phyloP scores from a whole-genome alignment of 2,329 filamentous ascomycete species.

The Dactylellina cionopaga region DNA sequence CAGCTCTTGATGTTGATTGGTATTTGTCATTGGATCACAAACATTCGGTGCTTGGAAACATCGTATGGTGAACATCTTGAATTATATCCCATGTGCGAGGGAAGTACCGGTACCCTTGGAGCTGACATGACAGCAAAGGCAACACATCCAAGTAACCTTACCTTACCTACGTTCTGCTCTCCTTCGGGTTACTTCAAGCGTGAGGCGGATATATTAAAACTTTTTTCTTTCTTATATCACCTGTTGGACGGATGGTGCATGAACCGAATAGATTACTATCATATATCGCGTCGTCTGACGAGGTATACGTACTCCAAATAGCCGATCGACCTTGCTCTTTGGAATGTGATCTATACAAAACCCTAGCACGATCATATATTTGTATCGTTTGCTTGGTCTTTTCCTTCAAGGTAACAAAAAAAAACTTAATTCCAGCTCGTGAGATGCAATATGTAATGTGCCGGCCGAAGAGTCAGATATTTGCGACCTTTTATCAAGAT shows the following conservation, averaged over 20 bases:
- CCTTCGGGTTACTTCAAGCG: constrained; percentile 2
- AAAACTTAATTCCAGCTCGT: not conserved
- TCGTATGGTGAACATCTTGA: constrained; percentile 14
- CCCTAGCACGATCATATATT: constrained; percentile 5
- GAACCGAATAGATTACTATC: constrained; percentile 9
- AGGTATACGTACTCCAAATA: constrained; percentile 27
- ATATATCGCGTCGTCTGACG: constrained; percentile 39
- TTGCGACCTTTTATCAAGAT: constrained; percentile 22
- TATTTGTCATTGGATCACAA: constrained; percentile 50
- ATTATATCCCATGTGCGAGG: constrained; percentile 4
- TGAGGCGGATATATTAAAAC: constrained; percentile 38
- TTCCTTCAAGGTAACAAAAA: too few relatives aligned
- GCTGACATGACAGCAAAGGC: constrained; percentile 26
- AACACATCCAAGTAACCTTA: too few relatives aligned
- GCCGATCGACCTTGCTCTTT: constrained; percentile 22
- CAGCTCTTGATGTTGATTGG: constrained; percentile 37
- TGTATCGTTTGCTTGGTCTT: not conserved
- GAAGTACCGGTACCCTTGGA: constrained; percentile 30
- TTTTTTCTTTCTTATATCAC: constrained; percentile 30
- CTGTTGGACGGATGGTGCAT: constrained; percentile 32
- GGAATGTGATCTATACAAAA: constrained; percentile 21
- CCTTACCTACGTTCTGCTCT: constrained; percentile 19
- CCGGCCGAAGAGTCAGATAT: constrained; percentile 14
- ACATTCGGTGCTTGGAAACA: constrained; percentile 27
- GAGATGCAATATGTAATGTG: not conserved